Conservation (phyloP, 805 yeast genomes). For the Cyberlindnera nakhonratchasimensis region DNA sequence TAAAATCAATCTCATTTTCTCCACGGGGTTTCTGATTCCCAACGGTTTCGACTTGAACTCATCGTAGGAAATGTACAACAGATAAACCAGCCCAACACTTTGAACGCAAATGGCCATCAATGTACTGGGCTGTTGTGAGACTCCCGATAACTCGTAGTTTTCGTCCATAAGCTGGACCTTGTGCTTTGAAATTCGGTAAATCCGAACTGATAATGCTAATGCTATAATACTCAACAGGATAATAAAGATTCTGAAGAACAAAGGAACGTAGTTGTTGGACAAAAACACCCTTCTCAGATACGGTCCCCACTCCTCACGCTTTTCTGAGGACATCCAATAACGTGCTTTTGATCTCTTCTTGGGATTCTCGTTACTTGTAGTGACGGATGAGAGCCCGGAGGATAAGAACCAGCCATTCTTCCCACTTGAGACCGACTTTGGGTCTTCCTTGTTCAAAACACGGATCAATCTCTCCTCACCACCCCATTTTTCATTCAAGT, state of each 20-base stretch:
- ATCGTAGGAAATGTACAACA: constrained; percentile 80
- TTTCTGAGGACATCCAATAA: constrained; percentile 65
- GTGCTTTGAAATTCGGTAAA: constrained; percentile 41
- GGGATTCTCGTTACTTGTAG: constrained; percentile 20
- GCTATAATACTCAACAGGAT: constrained; percentile 62
- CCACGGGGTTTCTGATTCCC: constrained; percentile 82
- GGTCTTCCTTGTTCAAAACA: constrained; percentile 40
- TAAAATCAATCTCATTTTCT: constrained; percentile 76
- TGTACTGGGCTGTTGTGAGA: constrained; percentile 82
- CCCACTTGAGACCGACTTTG: constrained; percentile 2
- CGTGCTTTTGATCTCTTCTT: constrained; percentile 53
- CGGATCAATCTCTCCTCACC: constrained; percentile 62
- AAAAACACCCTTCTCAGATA: constrained; percentile 55
- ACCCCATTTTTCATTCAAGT: constrained; percentile 59
- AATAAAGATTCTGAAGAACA: constrained; percentile 62
- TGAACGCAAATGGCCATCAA: constrained; percentile 90
- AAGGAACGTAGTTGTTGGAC: constrained; percentile 77
- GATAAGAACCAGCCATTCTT: constrained; percentile 8
- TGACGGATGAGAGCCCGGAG: constrained; percentile 4
- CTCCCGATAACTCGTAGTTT: constrained; percentile 21
- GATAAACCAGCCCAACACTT: constrained; percentile 69
- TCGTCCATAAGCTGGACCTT: constrained; percentile 14
- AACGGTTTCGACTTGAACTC: constrained; percentile 91
- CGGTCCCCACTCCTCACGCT: constrained; percentile 62
- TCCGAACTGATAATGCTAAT: constrained; percentile 64